Percentiles rank a stretch among this genome's conserved stretches.
Evolutionary conservation across 257 asterid genomes (phyloP).

Genomic region (Coffea eugenioides): DNA sequence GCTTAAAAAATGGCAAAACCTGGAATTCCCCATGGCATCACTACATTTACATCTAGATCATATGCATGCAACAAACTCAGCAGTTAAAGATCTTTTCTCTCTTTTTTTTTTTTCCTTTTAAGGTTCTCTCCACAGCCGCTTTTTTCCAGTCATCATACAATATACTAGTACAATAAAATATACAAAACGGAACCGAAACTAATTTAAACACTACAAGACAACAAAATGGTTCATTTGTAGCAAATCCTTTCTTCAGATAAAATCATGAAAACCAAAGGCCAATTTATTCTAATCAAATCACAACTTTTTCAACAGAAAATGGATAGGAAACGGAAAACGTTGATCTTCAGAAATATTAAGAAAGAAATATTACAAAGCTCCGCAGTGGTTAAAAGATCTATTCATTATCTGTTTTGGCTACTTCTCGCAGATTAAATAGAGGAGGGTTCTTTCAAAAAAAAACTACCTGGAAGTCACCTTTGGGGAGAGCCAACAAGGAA

Average conservation of each 20-base stretch:
- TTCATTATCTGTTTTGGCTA: background rate
- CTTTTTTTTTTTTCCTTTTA: no score
- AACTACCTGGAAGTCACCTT: constrained; percentile 11
- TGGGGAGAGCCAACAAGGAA: background rate
- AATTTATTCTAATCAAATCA: background rate
- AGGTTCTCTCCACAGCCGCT: background rate
- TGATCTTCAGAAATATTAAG: constrained; percentile 1
- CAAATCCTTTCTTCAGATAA: no score
- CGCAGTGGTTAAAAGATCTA: background rate
- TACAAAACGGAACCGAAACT: background rate
- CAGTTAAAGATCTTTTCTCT: background rate
- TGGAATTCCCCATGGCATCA: background rate
- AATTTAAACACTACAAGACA: background rate
- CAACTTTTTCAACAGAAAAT: background rate
- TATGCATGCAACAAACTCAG: constrained; percentile 4
- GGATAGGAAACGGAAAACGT: background rate
- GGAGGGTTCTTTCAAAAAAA: background rate
- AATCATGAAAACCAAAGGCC: no score
- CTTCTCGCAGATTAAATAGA: background rate
- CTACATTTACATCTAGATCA: background rate
- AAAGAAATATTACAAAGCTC: background rate
- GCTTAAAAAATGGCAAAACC: background rate
- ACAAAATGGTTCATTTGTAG: no score
- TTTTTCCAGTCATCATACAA: background rate
- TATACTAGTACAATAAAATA: background rate